phyloP scores from a whole-genome alignment of 768 basidiomycete species.

The Paxillus ammoniavirescens region DNA sequence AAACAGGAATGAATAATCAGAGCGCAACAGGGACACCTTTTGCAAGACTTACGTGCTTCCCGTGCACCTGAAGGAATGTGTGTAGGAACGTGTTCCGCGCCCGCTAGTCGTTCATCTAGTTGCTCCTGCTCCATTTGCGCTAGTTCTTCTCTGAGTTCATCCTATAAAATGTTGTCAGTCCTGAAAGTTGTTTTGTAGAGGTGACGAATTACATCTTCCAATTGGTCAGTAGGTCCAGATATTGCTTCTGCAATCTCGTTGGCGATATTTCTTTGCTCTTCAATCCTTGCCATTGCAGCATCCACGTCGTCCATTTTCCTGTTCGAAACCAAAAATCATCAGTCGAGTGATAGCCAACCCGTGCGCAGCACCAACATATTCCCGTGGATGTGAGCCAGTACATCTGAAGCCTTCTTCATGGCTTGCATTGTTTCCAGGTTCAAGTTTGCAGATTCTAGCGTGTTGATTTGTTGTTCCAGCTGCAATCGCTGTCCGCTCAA shows the following conservation, averaged over 20 bases:
- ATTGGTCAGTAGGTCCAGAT: constrained; percentile 63
- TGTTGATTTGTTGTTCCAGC: constrained; percentile 95
- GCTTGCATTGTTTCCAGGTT: constrained; percentile 97
- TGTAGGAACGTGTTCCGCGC: constrained; percentile 86
- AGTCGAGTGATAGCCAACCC: neutral
- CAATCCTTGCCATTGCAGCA: constrained; percentile 79
- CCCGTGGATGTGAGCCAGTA: constrained; percentile 85
- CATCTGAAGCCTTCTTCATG: constrained; percentile 94
- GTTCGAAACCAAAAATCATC: constrained; percentile 6
- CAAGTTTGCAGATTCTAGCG: constrained; percentile 94
- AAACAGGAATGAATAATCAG: constrained; percentile 4
- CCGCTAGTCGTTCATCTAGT: constrained; percentile 79
- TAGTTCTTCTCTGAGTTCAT: constrained; percentile 75
- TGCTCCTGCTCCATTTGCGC: constrained; percentile 87
- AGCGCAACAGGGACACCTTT: neutral
- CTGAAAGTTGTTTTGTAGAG: neutral
- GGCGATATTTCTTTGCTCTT: constrained; percentile 89
- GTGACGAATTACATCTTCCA: constrained; percentile 66
- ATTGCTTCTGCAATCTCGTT: constrained; percentile 91
- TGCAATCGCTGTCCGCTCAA: constrained; percentile 85
- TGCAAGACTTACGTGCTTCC: constrained; percentile 46
- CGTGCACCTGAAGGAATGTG: constrained; percentile 70
- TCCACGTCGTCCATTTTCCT: constrained; percentile 91
- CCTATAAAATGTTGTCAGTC: constrained; percentile 45
- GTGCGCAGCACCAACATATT: constrained; percentile 63